A percentile compares a stretch with the other conserved stretches of the same genome.
Conservation (phyloP, 2,329 filamentous ascomycete genomes). For the Ophiocordyceps unilateralis region DNA sequence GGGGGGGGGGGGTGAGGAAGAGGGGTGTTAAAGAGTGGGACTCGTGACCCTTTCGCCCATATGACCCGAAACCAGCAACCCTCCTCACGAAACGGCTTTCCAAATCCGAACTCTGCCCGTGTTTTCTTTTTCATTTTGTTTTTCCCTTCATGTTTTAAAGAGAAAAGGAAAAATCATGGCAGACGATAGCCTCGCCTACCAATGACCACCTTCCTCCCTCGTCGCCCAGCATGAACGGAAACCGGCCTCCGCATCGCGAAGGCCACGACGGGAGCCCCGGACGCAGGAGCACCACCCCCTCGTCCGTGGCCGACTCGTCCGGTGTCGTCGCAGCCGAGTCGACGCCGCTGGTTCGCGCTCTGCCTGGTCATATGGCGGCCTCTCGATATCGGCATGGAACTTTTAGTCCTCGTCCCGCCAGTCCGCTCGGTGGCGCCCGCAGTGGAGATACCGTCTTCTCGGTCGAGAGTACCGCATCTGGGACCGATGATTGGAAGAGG, state of each 20-base stretch:
- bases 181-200: no score
- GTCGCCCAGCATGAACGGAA: not conserved
- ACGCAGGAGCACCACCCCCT: not conserved
- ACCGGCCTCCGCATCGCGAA: not conserved
- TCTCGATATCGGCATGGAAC: slow-evolving; percentile 39
- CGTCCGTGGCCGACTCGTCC: not conserved
- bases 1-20: no score
- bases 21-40: no score
- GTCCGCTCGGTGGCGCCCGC: slow-evolving; percentile 20
- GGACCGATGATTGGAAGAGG: slow-evolving; percentile 25
- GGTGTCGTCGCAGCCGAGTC: not conserved
- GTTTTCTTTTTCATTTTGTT: no score
- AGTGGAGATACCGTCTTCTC: not conserved
- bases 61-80: no score
- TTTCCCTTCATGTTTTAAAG: no score
- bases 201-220: not conserved
- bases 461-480: slow-evolving; percentile 21
- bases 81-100: no score
- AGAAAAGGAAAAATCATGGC: no score
- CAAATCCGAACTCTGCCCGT: no score
- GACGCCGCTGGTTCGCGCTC: not conserved
- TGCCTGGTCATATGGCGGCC: not conserved
- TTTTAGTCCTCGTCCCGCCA: slow-evolving; percentile 50
- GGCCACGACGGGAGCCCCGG: not conserved
- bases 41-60: no score